phyloP scores from a whole-genome alignment of 1,139 yeast species.

The Lodderomyces elongisporus region DNA sequence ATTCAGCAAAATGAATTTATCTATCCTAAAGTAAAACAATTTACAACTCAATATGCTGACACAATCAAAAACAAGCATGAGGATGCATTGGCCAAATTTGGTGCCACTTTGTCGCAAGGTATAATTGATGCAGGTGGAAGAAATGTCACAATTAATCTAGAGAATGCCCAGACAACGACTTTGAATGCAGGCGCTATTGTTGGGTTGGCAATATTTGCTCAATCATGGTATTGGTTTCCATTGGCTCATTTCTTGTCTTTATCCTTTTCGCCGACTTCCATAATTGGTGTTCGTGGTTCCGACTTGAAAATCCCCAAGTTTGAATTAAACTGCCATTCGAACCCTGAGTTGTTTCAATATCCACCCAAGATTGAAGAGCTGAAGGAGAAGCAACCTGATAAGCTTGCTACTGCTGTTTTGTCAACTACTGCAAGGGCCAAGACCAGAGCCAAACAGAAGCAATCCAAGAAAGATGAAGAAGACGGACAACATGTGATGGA shows the following conservation, averaged over 20 bases:
- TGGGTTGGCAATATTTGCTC: constrained; percentile 84
- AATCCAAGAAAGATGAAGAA: constrained; percentile 49
- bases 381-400: constrained; percentile 80
- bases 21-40: constrained; percentile 72
- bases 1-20: constrained; percentile 90
- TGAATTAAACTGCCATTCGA: constrained; percentile 74
- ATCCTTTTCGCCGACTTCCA: constrained; percentile 88
- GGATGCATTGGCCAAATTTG: constrained; percentile 95
- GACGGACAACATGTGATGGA: constrained; percentile 29
- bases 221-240: constrained; percentile 99
- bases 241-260: constrained; percentile 87
- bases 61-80: constrained; percentile 84
- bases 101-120: constrained; percentile 97
- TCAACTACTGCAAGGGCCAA: constrained; percentile 92
- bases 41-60: constrained; percentile 69
- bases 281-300: constrained; percentile 68
- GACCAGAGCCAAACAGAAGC: constrained; percentile 80
- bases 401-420: constrained; percentile 86
- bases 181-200: constrained; percentile 87
- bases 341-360: constrained; percentile 75
- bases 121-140: constrained; percentile 99
- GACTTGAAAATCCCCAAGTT: constrained; percentile 87
- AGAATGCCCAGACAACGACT: constrained; percentile 86
- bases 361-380: constrained; percentile 85
- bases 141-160: constrained; percentile 90